Evolutionary conservation across 2,329 filamentous ascomycete species (phyloP), one percentile per base, ranked within the genome.

Genomic region (Colletotrichum cordylinicola): DNA sequence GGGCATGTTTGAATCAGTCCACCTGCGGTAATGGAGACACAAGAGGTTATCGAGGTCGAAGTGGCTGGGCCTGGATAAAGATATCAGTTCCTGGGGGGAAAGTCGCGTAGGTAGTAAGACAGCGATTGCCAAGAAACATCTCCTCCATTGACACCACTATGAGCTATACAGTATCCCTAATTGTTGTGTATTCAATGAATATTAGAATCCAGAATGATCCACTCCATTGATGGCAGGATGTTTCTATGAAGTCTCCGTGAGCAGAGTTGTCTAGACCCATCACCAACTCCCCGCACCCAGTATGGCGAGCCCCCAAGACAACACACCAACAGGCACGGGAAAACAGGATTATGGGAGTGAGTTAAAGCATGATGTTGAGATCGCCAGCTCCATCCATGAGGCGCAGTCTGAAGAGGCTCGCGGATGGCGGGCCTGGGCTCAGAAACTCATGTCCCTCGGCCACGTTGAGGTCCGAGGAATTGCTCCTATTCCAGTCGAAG

Each of bases 401-500:
- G 43, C 43, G 6, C 43, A 52, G n/a, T 52, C 43, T 4, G 43
- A 52, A 1, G 43, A 52, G 43, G n/a, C 43, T 52, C 43, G 10
- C 6, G n/a, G 43, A 8, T 52, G 43, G 43, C 43, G 3, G n/a
- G 43, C 3, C 4, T 52, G 43, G 43, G n/a, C 43, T 6, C 6
- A 21, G 43, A 13, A 52, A 52, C 3, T 76, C 12, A 4, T 76
- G 24, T 70, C 61, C 18, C 65, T 67, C 6, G 74, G 74, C 15
- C 74, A 80, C 5, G 80, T 83, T 37, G 82, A 83, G 68, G 67
- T 82, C 60, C 78, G 79, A 37, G 82, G 82, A 13, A 80, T 79
- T 18, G 78, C 81, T 67, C 82, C 82, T 9, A 79, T 83, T 5
- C 79, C 81, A 4, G 56, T 79, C n/a, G 79, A 82, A 66, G 79